Percentiles rank a stretch among this genome's conserved stretches.
These are phyloP conservation scores for Puccinia novopanici DNA, from an alignment of 1,284 basidiomycete species.

Conservation along the genomic window DNA sequence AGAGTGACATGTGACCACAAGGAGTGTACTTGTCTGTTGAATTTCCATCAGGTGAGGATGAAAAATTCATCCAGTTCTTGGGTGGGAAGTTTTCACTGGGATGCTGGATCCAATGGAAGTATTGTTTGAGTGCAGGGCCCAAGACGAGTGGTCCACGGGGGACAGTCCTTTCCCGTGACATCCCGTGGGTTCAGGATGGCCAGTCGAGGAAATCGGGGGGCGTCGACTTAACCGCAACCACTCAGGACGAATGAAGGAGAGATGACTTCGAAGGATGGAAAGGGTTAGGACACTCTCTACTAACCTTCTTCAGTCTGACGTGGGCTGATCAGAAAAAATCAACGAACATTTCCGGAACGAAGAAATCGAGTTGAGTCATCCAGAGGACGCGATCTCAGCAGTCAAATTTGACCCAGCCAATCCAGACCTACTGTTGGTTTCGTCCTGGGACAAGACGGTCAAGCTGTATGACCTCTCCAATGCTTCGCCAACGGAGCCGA, in stretches of 20 bases:
- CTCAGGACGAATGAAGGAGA: not conserved
- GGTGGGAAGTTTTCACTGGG: no score
- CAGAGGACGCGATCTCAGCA: slow-evolving; percentile 44
- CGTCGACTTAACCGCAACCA: not conserved
- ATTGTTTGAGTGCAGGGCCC: no score
- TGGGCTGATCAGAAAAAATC: not conserved
- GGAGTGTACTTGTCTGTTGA: no score
- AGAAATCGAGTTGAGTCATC: slow-evolving; percentile 39
- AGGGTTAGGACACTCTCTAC: not conserved
- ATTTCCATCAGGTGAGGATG: no score
- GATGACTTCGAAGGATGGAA: slow-evolving; percentile 23
- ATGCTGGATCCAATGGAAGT: no score
- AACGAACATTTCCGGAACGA: not conserved
- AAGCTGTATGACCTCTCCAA: slow-evolving; percentile 35
- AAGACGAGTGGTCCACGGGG: no score
- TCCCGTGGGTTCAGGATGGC: not conserved
- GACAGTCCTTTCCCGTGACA: not conserved
- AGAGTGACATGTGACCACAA: no score
- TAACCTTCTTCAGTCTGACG: not conserved
- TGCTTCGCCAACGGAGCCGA: slow-evolving; percentile 5
- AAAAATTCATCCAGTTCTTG: no score
- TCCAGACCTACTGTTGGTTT: slow-evolving; percentile 39
- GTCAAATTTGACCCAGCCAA: slow-evolving; percentile 46
- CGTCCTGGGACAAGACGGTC: slow-evolving; percentile 48
- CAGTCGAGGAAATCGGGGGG: not conserved